A percentile compares a stretch with the other conserved stretches of the same genome.
Conservation (phyloP, 306 rosid species). For the Begonia masoniana region DNA sequence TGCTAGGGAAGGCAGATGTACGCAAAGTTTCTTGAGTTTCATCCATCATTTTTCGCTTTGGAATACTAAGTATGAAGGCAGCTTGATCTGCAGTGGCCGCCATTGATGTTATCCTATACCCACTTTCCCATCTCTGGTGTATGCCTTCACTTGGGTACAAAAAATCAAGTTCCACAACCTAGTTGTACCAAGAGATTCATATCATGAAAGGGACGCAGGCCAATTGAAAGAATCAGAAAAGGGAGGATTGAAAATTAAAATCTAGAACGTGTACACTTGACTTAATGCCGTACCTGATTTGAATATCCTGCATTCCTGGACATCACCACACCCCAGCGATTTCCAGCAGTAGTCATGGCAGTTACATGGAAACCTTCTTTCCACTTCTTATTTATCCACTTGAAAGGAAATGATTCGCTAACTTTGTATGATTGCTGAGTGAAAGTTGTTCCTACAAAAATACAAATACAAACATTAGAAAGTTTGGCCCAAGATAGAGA, state of each 20-base stretch:
- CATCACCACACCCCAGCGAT: slow-evolving; percentile 95
- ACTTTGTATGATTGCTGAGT: slow-evolving; percentile 93
- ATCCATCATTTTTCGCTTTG: slow-evolving; percentile 74
- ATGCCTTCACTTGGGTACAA: slow-evolving; percentile 95
- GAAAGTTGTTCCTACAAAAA: slow-evolving; percentile 71
- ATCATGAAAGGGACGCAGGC: neutral
- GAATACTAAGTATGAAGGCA: slow-evolving; percentile 86
- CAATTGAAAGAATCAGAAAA: neutral
- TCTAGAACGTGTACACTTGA: neutral
- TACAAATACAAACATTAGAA: no score
- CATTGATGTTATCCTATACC: slow-evolving; percentile 81
- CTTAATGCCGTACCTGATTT: slow-evolving; percentile 46
- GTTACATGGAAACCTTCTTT: slow-evolving; percentile 96
- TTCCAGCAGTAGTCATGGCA: slow-evolving; percentile 91
- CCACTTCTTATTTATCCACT: slow-evolving; percentile 96
- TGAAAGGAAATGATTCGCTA: slow-evolving; percentile 81
- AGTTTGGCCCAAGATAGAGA: no score
- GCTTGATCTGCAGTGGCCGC: slow-evolving; percentile 91
- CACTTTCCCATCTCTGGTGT: slow-evolving; percentile 80
- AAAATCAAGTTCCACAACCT: slow-evolving; percentile 94
- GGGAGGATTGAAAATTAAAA: neutral
- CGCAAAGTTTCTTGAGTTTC: slow-evolving; percentile 92
- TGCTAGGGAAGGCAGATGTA: slow-evolving; percentile 89
- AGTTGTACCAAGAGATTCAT: slow-evolving; percentile 9
- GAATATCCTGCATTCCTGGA: slow-evolving; percentile 91